phyloP scores from a whole-genome alignment of 768 basidiomycete genomes.

The Boletellus sp. region DNA sequence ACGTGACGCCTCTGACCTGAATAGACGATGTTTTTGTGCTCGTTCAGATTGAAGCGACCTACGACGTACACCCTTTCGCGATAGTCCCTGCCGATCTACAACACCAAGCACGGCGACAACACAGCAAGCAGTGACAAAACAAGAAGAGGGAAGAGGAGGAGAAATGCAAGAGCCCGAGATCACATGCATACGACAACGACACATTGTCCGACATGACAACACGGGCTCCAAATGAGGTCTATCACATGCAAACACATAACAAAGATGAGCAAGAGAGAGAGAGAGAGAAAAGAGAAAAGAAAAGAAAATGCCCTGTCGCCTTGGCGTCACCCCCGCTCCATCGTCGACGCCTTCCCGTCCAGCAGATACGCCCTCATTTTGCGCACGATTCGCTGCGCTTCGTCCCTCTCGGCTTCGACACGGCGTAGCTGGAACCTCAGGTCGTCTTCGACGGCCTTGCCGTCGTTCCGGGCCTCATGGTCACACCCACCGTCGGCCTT shows the following conservation, averaged over 20 bases:
- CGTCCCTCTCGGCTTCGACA: slow-evolving; percentile 22
- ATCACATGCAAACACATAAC: no score
- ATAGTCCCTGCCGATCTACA: no score
- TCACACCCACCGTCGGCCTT: background rate
- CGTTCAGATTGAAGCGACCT: no score
- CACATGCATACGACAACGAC: no score
- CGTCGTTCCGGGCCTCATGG: background rate
- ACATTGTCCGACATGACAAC: no score
- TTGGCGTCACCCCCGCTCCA: background rate
- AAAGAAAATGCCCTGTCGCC: background rate
- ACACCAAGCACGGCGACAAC: background rate
- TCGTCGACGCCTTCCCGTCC: background rate
- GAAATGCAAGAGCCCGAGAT: no score
- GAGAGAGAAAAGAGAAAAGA: background rate
- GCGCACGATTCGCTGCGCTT: slow-evolving; percentile 10
- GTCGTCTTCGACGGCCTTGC: slow-evolving; percentile 2
- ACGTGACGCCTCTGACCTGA: no score
- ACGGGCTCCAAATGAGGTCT: no score
- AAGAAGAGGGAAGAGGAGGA: background rate
- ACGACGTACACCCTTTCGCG: no score
- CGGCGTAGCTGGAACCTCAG: slow-evolving; percentile 11
- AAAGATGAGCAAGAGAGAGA: no score
- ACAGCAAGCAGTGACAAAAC: no score
- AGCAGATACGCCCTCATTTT: slow-evolving; percentile 18
- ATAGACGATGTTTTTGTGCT: no score